A percentile compares a stretch with the other conserved stretches of the same genome.
Evolutionary conservation across 2,329 filamentous ascomycete species (phyloP).

Genomic region (Aspergillus novoparasiticus): DNA sequence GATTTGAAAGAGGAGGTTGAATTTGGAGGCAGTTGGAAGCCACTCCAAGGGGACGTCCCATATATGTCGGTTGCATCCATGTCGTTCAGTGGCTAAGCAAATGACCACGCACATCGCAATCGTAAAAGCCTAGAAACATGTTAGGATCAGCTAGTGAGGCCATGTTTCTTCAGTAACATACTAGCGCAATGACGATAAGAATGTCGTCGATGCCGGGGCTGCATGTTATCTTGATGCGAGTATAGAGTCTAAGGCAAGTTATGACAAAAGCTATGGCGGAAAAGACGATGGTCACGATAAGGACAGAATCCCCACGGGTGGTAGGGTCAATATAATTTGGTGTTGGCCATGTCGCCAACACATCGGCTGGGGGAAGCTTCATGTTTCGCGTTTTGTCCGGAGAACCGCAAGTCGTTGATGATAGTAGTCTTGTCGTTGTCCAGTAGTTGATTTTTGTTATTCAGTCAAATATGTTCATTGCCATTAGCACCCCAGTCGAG

Average conservation of each 20-base stretch:
- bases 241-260: slow-evolving; percentile 50
- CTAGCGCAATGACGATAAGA: slow-evolving; percentile 47
- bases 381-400: slow-evolving; percentile 26
- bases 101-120: slow-evolving; percentile 39
- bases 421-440: neutral
- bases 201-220: slow-evolving; percentile 52
- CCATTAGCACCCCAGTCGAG: slow-evolving; percentile 10
- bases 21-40: slow-evolving; percentile 35
- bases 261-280: slow-evolving; percentile 44
- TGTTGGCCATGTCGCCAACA: slow-evolving; percentile 48
- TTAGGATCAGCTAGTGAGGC: slow-evolving; percentile 7
- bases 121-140: slow-evolving; percentile 30
- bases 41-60: slow-evolving; percentile 42
- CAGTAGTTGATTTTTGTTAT: neutral
- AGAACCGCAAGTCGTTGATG: neutral
- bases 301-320: slow-evolving; percentile 46
- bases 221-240: slow-evolving; percentile 47
- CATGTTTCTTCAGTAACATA: slow-evolving; percentile 22
- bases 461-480: slow-evolving; percentile 10
- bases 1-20: slow-evolving; percentile 41
- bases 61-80: slow-evolving; percentile 43
- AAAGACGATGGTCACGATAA: slow-evolving; percentile 46
- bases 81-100: slow-evolving; percentile 36
- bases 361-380: slow-evolving; percentile 45
- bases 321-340: slow-evolving; percentile 52